Percentiles rank a stretch among this genome's conserved stretches.
Evolutionary conservation across 179 eudicot species (phyloP).

Genomic region (Camellia oleifera): DNA sequence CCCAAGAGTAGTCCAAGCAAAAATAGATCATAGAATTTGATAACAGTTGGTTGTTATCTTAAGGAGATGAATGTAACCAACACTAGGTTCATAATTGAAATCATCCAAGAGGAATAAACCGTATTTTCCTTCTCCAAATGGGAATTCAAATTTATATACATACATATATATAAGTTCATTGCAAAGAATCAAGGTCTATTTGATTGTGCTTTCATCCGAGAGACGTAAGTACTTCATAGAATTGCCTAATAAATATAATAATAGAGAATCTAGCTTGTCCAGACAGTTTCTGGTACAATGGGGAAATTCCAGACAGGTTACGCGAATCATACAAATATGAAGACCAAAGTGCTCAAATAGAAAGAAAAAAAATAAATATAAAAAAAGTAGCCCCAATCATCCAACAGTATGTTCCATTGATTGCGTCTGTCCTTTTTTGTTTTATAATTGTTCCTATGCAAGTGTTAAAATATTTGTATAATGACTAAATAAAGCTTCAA

Average conservation of each 20-base stretch:
- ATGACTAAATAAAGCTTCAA: too few species aligned
- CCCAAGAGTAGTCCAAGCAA: too few species aligned
- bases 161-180: too few species aligned
- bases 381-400: too few species aligned
- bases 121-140: not conserved
- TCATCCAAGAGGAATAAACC: not conserved
- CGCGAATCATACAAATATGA: not conserved
- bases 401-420: too few species aligned
- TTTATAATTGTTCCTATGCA: too few species aligned
- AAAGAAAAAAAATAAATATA: not conserved
- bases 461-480: too few species aligned
- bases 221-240: not conserved
- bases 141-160: not conserved
- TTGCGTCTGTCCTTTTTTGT: too few species aligned
- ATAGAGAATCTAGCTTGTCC: not conserved
- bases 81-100: not conserved
- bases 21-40: too few species aligned
- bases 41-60: not conserved
- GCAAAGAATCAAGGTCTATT: not conserved
- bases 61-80: not conserved
- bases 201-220: not conserved
- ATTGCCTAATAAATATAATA: not conserved
- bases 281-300: not conserved
- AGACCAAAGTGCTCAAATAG: not conserved
- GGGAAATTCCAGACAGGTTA: not conserved